These are phyloP conservation scores for Ochromonas danica DNA, from an alignment of 108 stramenopile genomes.

Conservation along the genomic window DNA sequence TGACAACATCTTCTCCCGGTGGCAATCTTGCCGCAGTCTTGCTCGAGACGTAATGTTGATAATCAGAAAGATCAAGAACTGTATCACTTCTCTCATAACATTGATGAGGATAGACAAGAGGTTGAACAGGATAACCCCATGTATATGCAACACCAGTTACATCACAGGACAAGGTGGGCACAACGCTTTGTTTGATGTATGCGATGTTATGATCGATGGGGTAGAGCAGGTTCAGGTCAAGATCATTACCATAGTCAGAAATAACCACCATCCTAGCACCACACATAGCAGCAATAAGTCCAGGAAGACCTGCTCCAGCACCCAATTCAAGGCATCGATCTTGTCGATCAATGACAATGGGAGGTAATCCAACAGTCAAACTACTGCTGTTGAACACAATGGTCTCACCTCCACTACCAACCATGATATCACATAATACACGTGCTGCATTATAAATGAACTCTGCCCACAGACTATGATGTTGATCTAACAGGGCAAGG, in stretches of 20 bases:
- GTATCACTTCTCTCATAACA: not conserved
- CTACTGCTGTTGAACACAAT: not conserved
- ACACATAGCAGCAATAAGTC: conserved; percentile 36
- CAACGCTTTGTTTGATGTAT: not conserved
- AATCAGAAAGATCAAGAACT: not conserved
- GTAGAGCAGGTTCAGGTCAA: not conserved
- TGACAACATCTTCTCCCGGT: not conserved
- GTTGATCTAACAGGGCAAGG: conserved; percentile 28
- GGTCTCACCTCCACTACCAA: not conserved
- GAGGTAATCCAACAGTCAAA: not conserved
- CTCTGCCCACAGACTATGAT: conserved; percentile 53
- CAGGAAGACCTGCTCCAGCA: conserved; percentile 47
- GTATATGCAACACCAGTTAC: not conserved
- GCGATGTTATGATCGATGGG: not conserved
- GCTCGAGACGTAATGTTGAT: not conserved
- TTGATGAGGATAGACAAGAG: not conserved
- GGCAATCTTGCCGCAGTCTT: not conserved
- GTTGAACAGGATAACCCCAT: conserved; percentile 17
- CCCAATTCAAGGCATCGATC: conserved; percentile 43
- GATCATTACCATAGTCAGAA: conserved; percentile 10
- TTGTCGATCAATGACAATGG: conserved; percentile 21
- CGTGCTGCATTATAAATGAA: conserved; percentile 41
- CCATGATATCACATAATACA: not conserved
- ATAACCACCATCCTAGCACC: conserved; percentile 1
- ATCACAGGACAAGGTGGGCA: not conserved